These are phyloP conservation scores for Cubamyces lactineus DNA, from an alignment of 768 basidiomycete species.

Conservation along the genomic window DNA sequence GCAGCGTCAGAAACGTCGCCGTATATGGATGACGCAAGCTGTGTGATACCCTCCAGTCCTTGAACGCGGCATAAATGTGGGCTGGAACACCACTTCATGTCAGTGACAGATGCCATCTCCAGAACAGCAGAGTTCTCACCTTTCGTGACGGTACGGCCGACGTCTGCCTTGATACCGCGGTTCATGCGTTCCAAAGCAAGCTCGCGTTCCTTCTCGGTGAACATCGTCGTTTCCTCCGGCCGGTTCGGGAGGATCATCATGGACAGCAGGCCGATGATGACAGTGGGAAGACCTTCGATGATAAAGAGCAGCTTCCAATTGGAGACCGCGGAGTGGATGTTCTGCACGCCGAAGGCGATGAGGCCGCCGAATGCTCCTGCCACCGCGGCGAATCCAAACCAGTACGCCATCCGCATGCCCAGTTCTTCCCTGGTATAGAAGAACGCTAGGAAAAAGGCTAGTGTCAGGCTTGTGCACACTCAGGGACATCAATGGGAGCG, in stretches of 20 bases:
- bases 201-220: conserved; percentile 54
- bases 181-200: conserved; percentile 72
- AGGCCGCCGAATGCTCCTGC: conserved; percentile 88
- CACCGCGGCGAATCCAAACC: conserved; percentile 84
- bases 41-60: conserved; percentile 58
- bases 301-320: conserved; percentile 73
- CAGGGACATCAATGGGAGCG: conserved; percentile 27
- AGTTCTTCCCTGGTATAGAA: conserved; percentile 79
- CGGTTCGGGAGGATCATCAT: conserved; percentile 65
- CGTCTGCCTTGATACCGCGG: conserved; percentile 65
- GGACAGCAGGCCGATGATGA: conserved; percentile 62
- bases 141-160: conserved; percentile 65
- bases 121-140: conserved; percentile 38
- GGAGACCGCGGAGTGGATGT: conserved; percentile 50
- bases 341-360: conserved; percentile 78
- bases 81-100: conserved; percentile 38
- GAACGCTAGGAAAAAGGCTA: conserved; percentile 48
- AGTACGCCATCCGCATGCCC: conserved; percentile 75
- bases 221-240: conserved; percentile 67
- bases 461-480: neutral
- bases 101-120: neutral
- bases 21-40: neutral
- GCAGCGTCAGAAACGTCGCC: neutral
- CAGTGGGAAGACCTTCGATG: conserved; percentile 72
- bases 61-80: conserved; percentile 63